Base-by-base conservation (phyloP, 2,329 filamentous ascomycete species). In the Aspergillus calidoustus region DNA sequence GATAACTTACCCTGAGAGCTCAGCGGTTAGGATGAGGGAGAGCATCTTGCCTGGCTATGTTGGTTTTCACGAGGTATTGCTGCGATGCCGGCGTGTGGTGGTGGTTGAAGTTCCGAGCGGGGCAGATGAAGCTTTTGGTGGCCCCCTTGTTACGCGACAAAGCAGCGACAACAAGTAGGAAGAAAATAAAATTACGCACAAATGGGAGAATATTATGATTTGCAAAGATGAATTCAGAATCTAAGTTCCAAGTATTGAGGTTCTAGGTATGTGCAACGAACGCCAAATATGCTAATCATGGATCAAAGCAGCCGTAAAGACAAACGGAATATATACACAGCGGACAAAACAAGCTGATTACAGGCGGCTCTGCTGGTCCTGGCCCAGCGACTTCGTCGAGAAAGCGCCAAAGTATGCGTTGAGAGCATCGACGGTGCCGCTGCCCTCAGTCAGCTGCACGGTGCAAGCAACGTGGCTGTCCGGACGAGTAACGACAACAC, bases 391-490 rank as follows among this genome's bases (percentile, higher is more conserved):
- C 80, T 90, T 92, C 11, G 86, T 85, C 58, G 85, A 85, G 69
- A 96, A 93, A 1, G 87, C 77, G 5, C 84, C 83, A 77, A 97
- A 97, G 75, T 96, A 97, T 65, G 85, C 83, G 72, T 97, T 91
- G 68, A 97, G 79, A 17, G 89, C 91, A 70, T 96, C 91, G 0
- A 91, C 87, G 0, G 93, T 97, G 17, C 87, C 91, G 60, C 79
- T 86, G 0, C 93, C 93, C 75, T 94, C 89, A 1, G 86, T 88
- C 23, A 97, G 80, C 68, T 83, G 83, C 11, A 91, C 86, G 4
- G 93, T 90, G 64, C 91, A 84, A 23, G 90, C 91, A 30, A 97
- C 89, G 75, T 97, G 95, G 7, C 92, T 92, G 75, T 97, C 93
- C 0, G 93, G 93, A 49, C 93, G 82, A 7, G 96, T 91, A 9